Percentiles rank a stretch among this genome's conserved stretches.
Evolutionary conservation across 495 filamentous ascomycete species (phyloP).

Genomic region (Penicillium daleae): DNA sequence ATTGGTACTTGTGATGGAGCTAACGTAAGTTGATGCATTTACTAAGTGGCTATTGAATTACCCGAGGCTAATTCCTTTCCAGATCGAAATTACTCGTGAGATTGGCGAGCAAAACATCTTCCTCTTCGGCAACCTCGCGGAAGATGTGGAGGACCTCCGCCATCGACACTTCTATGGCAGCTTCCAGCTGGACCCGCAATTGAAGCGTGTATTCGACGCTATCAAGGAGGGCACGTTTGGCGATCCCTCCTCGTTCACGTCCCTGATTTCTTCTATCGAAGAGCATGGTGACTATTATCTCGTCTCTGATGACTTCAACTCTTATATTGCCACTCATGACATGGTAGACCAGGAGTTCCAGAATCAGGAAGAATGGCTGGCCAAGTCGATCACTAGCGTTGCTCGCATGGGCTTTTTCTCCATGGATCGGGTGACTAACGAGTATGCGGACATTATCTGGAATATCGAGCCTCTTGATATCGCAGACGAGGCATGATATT

Average conservation of each 20-base stretch:
- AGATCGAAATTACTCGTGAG: constrained; percentile 98
- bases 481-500: constrained; percentile 26
- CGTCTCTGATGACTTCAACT: constrained; percentile 94
- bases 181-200: constrained; percentile 74
- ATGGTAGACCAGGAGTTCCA: constrained; percentile 89
- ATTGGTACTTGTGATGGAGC: constrained; percentile 98
- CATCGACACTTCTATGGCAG: constrained; percentile 83
- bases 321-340: constrained; percentile 85
- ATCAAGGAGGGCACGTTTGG: constrained; percentile 82
- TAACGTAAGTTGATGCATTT: constrained; percentile 68
- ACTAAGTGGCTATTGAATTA: not conserved
- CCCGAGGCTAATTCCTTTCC: constrained; percentile 16
- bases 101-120: constrained; percentile 96
- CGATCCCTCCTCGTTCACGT: constrained; percentile 71
- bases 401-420: constrained; percentile 97
- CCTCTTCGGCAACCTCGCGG: constrained; percentile 94
- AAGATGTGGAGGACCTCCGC: constrained; percentile 95
- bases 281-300: constrained; percentile 98
- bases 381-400: constrained; percentile 85
- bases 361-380: constrained; percentile 89
- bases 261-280: constrained; percentile 78
- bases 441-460: constrained; percentile 98
- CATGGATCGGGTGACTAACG: constrained; percentile 93
- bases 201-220: constrained; percentile 78
- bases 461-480: constrained; percentile 78